phyloP scores from a whole-genome alignment of 768 basidiomycete species.

The Cyathus striatus region DNA sequence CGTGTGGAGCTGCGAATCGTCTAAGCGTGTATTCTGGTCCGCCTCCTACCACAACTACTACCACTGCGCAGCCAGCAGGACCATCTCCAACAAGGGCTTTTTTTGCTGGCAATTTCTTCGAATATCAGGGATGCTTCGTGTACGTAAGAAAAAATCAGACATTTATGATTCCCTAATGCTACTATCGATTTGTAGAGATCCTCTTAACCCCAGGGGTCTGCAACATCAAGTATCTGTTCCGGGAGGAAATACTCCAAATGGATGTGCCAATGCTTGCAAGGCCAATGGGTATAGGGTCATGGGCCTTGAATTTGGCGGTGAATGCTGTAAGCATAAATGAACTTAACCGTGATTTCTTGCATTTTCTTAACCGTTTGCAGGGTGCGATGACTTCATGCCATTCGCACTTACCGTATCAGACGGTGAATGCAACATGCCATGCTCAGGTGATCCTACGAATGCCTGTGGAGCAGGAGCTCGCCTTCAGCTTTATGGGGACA shows the following conservation, averaged over 20 bases:
- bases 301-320: constrained; percentile 10
- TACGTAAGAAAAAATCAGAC: constrained; percentile 1
- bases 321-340: constrained; percentile 10
- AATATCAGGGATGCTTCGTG: constrained; percentile 10
- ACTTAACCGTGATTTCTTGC: neutral
- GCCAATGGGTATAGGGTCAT: constrained; percentile 5
- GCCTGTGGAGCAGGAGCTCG: neutral
- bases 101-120: constrained; percentile 3
- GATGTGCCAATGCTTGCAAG: constrained; percentile 9
- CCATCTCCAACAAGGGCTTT: constrained; percentile 1
- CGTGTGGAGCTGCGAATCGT: constrained; percentile 9
- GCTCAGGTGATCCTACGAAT: neutral
- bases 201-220: constrained; percentile 5
- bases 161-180: neutral
- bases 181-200: constrained; percentile 5
- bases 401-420: constrained; percentile 1
- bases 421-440: neutral
- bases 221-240: constrained; percentile 2
- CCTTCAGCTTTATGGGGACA: neutral
- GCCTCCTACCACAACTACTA: neutral
- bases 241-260: constrained; percentile 7
- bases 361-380: neutral
- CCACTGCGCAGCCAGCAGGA: neutral
- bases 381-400: neutral
- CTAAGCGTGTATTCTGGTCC: constrained; percentile 3